Percentiles rank a stretch among this genome's conserved stretches.
Evolutionary conservation across 345 rosid genomes (phyloP).

Genomic region (thale cress (Arabidopsis thaliana)): TAIR10.1 NC_003070.9:10463001-10463500

Average conservation of each 20-base stretch:
- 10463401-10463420: conserved; percentile 28
- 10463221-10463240: too few species aligned
- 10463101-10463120: neutral
- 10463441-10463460: neutral
- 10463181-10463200: too few species aligned
- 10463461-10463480: neutral
- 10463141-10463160: too few species aligned
- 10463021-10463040: neutral
- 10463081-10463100: neutral
- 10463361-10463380: conserved; percentile 72
- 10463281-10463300: neutral
- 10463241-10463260: too few species aligned
- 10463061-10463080: neutral
- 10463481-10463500: neutral
- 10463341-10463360: conserved; percentile 66
- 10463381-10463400: conserved; percentile 43
- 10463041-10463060: neutral
- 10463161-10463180: too few species aligned
- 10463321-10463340: conserved; percentile 32
- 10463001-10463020: neutral
- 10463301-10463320: conserved; percentile 47
- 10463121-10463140: neutral
- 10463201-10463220: too few species aligned
- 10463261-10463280: too few species aligned
- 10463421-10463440: neutral